Conservation (phyloP, 2,329 filamentous ascomycete genomes). For the Erysiphe pulchra region DNA sequence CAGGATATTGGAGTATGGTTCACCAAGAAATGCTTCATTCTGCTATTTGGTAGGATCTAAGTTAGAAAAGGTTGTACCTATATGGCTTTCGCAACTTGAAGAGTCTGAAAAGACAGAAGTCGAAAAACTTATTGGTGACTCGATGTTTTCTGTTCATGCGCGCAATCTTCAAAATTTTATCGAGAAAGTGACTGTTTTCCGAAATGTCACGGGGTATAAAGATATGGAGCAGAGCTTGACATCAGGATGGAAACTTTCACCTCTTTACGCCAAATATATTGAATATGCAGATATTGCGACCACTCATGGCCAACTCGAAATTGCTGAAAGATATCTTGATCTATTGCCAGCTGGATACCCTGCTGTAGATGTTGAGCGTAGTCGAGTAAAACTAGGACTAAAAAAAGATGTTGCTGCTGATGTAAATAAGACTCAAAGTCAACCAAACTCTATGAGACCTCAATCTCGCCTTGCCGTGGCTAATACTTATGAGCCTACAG, state of each 20-base stretch:
- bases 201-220: conserved; percentile 74
- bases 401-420: conserved; percentile 23
- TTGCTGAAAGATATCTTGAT: conserved; percentile 78
- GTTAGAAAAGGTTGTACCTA: conserved; percentile 83
- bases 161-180: conserved; percentile 77
- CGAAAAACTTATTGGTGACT: conserved; percentile 42
- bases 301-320: conserved; percentile 60
- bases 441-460: conserved; percentile 15
- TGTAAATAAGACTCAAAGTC: conserved; percentile 15
- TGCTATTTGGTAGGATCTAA: conserved; percentile 92
- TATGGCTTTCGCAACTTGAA: conserved; percentile 77
- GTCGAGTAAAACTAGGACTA: conserved; percentile 64
- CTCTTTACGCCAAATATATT: conserved; percentile 80
- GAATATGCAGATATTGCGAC: conserved; percentile 94
- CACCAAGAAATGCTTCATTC: conserved; percentile 78
- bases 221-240: conserved; percentile 47
- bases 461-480: conserved; percentile 17
- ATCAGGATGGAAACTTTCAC: conserved; percentile 67
- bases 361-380: conserved; percentile 64
- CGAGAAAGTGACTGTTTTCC: conserved; percentile 94
- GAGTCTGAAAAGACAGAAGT: conserved; percentile 58
- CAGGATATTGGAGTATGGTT: conserved; percentile 52
- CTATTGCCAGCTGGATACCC: conserved; percentile 64
- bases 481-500: conserved; percentile 15
- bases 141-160: conserved; percentile 77